phyloP scores from a whole-genome alignment of 2,329 filamentous ascomycete species.

The Trichoderma koningii region DNA sequence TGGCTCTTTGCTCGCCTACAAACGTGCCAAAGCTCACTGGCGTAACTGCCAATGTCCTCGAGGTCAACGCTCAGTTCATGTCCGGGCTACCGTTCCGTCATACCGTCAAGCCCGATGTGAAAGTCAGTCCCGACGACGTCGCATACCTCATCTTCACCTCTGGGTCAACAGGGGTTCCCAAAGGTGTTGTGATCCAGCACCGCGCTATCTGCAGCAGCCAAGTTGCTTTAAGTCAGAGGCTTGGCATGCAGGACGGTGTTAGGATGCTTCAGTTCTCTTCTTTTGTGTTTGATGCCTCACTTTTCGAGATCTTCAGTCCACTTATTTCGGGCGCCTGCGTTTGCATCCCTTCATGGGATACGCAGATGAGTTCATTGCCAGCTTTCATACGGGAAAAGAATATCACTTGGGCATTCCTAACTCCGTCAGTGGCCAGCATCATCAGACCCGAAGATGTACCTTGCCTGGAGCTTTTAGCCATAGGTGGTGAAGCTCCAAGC shows the following conservation, averaged over 20 bases:
- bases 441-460: constrained; percentile 9
- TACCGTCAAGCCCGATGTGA: not conserved
- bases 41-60: not conserved
- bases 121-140: not conserved
- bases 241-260: not conserved
- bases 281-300: constrained; percentile 28
- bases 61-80: not conserved
- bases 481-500: constrained; percentile 15
- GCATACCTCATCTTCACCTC: constrained; percentile 53
- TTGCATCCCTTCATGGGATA: constrained; percentile 29
- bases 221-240: not conserved
- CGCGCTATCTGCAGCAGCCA: constrained; percentile 10
- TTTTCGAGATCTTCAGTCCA: constrained; percentile 24
- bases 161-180: constrained; percentile 53
- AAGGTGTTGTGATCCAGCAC: constrained; percentile 37
- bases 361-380: constrained; percentile 15
- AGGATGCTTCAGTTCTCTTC: constrained; percentile 27
- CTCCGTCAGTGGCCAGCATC: not conserved
- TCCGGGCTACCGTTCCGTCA: not conserved
- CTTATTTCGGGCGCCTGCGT: constrained; percentile 24
- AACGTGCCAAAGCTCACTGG: not conserved
- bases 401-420: constrained; percentile 6
- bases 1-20: not conserved
- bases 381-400: not conserved
- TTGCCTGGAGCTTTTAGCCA: not conserved